Base-by-base conservation (phyloP, 228 moss, liverwort and hornwort genomes). In the Sphagnum fallax region DNA sequence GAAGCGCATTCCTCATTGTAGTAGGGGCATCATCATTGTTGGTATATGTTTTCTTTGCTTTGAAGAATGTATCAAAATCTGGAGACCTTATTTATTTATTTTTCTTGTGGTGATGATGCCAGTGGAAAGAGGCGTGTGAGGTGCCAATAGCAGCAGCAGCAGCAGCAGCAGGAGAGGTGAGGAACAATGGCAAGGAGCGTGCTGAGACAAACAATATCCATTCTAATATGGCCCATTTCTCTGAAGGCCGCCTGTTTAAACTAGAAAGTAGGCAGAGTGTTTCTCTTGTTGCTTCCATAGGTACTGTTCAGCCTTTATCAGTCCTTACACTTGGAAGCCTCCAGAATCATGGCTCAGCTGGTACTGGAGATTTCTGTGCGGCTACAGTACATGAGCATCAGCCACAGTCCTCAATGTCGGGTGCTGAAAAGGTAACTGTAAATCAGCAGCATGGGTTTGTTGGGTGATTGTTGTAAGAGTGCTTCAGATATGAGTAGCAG, bases 251-350 rank as follows among this genome's bases (percentile, higher is more conserved):
- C 64, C 70, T 76, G 69, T 72, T 73, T 73, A 75, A 72, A 58
- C 63, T 75, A 82, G 79, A 61, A 58, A 65, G 47, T 80, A 79
- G 81, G 65, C 77, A 71, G 53, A 70, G 69, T 72, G 65, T 86
- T 80, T 78, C 79, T 72, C 69, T 69, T 78, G 71, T 74, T 84
- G 70, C 75, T 79, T 71, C 84, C 70, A 69, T 83, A 82, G 80
- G 80, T 74, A 78, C 76, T 88, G 92, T 88, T 87, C 77, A 84
- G 63, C 92, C 92, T 92, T 92, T 84, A 90, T 86, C 83, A 86
- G 80, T 85, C 80, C 83, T 87, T 86, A 88, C 85, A 76, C 73
- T 79, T 79, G 88, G 80, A 80, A 90, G 84, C 77, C 81, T 79
- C 63, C 85, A 80, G 80, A 75, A 75, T 72, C 48, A 60, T 74